Percentiles rank a stretch among this genome's conserved stretches.
These are phyloP conservation scores for Coniella lustricola DNA, from an alignment of 2,329 filamentous ascomycete species.

Conservation along the genomic window DNA sequence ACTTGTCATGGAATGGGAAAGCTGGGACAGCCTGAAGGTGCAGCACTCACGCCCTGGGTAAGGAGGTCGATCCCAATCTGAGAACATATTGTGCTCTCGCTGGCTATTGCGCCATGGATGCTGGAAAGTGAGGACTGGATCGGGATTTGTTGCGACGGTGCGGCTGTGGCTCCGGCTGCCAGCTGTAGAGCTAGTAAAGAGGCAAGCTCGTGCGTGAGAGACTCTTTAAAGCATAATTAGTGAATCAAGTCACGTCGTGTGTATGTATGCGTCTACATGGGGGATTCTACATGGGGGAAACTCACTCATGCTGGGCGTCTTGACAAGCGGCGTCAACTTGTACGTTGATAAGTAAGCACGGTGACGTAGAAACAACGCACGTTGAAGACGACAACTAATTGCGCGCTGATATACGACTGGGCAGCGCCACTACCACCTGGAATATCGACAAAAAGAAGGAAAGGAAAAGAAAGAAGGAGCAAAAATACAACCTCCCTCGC, in stretches of 20 bases:
- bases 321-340: neutral
- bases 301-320: conserved; percentile 11
- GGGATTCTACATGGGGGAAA: neutral
- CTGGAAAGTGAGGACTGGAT: conserved; percentile 9
- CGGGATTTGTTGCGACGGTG: neutral
- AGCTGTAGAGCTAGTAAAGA: conserved; percentile 3
- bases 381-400: no score
- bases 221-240: neutral
- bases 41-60: conserved; percentile 38
- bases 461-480: neutral
- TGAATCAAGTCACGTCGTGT: neutral
- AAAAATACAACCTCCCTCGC: neutral
- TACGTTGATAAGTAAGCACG: no score
- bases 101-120: conserved; percentile 57
- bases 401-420: neutral
- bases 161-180: conserved; percentile 2
- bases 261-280: no score
- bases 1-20: neutral
- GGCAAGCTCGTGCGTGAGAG: neutral
- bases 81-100: conserved; percentile 63
- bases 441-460: neutral
- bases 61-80: conserved; percentile 60
- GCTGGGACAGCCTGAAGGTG: no score
- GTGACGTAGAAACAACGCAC: no score
- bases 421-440: neutral